Evolutionary conservation across 805 yeast species (phyloP), one percentile per base, ranked within the genome.

Genomic region (Komagataella pseudopastoris): DNA sequence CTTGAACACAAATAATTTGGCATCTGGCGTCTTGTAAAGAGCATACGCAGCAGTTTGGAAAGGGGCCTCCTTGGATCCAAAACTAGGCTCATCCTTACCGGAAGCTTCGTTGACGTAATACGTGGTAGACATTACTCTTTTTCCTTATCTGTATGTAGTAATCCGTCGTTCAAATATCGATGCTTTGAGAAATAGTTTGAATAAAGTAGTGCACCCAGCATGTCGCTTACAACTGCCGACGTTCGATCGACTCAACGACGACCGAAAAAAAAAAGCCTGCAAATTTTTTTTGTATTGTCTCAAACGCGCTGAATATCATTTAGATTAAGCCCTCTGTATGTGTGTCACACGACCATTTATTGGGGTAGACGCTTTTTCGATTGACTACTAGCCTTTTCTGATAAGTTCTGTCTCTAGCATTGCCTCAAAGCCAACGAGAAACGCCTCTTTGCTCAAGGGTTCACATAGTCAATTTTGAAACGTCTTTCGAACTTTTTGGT

Each of bases 41-140:
- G 97, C 99, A 64, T 67, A 91, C 0, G 98, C 95, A 14, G 97
- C 72, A 8, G 88, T 78, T 63, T 85, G 79, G 71, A 71, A 89
- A 48, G 99, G 98, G 20, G 71, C 60, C 22, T 72, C 75, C 64
- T 81, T 75, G 22, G 88, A 56, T 49, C 98, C 98, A n/a, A 72
- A 74, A 23, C 75, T 68, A 20, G 71, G 59, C 48, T 71, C 77
- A 60, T 88, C 96, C 36, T 63, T 70, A 55, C 97, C 97, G 2
- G 75, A 64, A 49, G 70, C 63, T 59, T 88, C 96, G 77, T 85
- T 77, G 56, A 93, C 81, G 69, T 85, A 88, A 44, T 83, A 20
- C 16, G 16, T 45, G 22, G 47, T 20, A 14, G 47, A 30, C 39
- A 67, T 55, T 64, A 55, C 54, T 30, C 14, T 30, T 4, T 4